These are phyloP conservation scores for Citrullus colocynthis DNA, from an alignment of 306 rosid species.

Conservation along the genomic window DNA sequence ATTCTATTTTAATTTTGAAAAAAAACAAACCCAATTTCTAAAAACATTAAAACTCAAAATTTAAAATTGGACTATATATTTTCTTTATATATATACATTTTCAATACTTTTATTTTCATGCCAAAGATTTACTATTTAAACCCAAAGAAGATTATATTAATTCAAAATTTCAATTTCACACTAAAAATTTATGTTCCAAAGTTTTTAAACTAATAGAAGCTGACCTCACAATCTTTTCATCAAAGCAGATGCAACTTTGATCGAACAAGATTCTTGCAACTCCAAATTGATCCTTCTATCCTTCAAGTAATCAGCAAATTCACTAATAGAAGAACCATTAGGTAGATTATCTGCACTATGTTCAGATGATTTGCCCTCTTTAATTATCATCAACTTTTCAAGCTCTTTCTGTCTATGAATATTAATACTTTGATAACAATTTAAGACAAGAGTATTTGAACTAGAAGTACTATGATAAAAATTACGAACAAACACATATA, in stretches of 20 bases:
- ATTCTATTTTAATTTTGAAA: too few species aligned
- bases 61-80: too few species aligned
- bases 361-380: conserved; percentile 27
- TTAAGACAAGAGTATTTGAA: neutral
- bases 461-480: neutral
- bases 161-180: too few species aligned
- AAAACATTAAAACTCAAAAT: too few species aligned
- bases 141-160: too few species aligned
- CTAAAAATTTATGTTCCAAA: too few species aligned
- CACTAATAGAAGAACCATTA: conserved; percentile 14
- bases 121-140: too few species aligned
- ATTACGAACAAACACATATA: conserved; percentile 22
- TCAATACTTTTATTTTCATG: too few species aligned
- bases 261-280: conserved; percentile 42
- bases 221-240: conserved; percentile 42
- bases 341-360: conserved; percentile 21
- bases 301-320: conserved; percentile 25
- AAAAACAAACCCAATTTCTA: too few species aligned
- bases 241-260: conserved; percentile 48
- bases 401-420: conserved; percentile 58
- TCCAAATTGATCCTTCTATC: conserved; percentile 37
- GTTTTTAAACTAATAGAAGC: too few species aligned
- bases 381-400: conserved; percentile 39
- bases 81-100: too few species aligned
- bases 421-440: neutral